phyloP scores from a whole-genome alignment of 331 rosid genomes.

The Malus hybrid region DNA sequence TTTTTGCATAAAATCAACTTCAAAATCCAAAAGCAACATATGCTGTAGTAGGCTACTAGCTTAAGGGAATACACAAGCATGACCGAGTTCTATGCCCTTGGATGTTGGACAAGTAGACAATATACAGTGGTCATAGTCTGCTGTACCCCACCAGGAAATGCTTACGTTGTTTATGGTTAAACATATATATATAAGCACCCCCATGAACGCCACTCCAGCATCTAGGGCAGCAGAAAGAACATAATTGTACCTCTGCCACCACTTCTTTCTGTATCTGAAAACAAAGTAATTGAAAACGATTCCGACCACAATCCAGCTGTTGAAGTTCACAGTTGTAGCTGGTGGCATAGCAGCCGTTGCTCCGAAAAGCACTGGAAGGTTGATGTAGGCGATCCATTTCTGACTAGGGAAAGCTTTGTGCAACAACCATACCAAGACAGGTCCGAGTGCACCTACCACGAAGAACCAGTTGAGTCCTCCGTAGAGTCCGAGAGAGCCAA shows the following conservation, averaged over 20 bases:
- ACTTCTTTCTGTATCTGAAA: slow-evolving; percentile 24
- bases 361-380: slow-evolving; percentile 27
- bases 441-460: slow-evolving; percentile 19
- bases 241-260: slow-evolving; percentile 36
- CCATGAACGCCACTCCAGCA: slow-evolving; percentile 35
- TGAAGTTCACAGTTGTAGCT: slow-evolving; percentile 25
- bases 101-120: slow-evolving; percentile 9
- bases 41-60: neutral
- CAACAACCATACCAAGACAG: slow-evolving; percentile 3
- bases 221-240: slow-evolving; percentile 27
- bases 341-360: slow-evolving; percentile 32
- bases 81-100: neutral
- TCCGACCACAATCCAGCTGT: slow-evolving; percentile 25
- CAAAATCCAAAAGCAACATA: neutral
- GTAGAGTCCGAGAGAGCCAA: slow-evolving; percentile 17
- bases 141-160: slow-evolving; percentile 29
- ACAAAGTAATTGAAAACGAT: slow-evolving; percentile 17
- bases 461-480: slow-evolving; percentile 23
- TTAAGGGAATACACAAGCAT: neutral
- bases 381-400: slow-evolving; percentile 25
- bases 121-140: neutral
- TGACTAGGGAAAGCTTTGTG: slow-evolving; percentile 19
- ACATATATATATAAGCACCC: slow-evolving; percentile 13
- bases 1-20: neutral
- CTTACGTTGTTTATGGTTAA: slow-evolving; percentile 2